Base-by-base conservation (phyloP, 2,329 filamentous ascomycete genomes). In the Aureobasidium pullulans region DNA sequence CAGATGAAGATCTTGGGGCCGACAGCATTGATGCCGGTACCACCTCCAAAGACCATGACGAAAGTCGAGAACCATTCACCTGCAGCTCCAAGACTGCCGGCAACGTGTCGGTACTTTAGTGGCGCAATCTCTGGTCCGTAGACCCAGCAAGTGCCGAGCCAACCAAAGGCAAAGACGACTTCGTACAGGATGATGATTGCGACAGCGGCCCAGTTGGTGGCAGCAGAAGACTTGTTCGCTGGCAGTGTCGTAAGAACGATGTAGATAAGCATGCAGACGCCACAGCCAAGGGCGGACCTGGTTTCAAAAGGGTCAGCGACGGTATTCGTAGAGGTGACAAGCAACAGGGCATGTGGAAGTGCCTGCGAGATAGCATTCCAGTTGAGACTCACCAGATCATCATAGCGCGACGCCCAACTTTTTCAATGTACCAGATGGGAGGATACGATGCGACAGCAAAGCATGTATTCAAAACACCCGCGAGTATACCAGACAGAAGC, bases 1-100 rank as follows among this genome's bases (percentile, higher is more conserved):
- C 72, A 75, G 58, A 74, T 66, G 66, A 70, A 75, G 43, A 75
- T 73, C 60, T 69, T 70, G 61, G 68, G 71, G 3, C 72, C 72
- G 29, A 73, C 66, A 39, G 66, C 65, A 10, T 70, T 62, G 47
- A 73, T 63, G 1, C 65, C 71, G 57, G 70, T 72, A 3, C 68
- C 68, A 19, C 70, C 70, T 15, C 67, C 71, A 57, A 72, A 72
- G 10, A 73, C 71, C 32, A 69, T 72, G 48, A 72, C 64, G 56
- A 68, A 74, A n/a, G 67, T 69, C 37, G 67, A 68, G 29, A 71
- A 64, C 71, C 71, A 73, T 63, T 74, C 71, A 13, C 72, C 73
- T 23, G 70, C 70, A 3, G 71, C 68, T n/a, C 68, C 70, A 19
- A 69, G 66, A 37, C 67, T 67, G 10, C 66, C 71, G 28, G 71